These are phyloP conservation scores for Fusarium sp. DNA, from an alignment of 2,329 filamentous ascomycete genomes.

Conservation along the genomic window DNA sequence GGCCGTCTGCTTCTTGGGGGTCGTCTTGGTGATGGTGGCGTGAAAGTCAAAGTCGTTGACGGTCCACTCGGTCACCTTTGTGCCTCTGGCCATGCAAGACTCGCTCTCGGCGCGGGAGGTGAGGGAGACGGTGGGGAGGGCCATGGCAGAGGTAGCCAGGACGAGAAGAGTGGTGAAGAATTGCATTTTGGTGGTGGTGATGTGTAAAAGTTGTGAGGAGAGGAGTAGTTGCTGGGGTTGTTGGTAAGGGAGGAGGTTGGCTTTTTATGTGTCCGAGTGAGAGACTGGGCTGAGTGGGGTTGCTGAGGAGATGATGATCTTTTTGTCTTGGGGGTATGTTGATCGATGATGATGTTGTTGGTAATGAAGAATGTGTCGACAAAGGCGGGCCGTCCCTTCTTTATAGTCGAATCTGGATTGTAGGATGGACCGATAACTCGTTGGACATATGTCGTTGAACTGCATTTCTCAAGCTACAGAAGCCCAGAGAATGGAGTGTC, in stretches of 20 bases:
- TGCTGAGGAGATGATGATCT: conserved; percentile 26
- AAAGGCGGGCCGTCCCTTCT: conserved; percentile 19
- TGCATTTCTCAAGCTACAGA: conserved; percentile 28
- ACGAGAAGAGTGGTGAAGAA: conserved; percentile 39
- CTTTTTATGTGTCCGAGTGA: conserved; percentile 4
- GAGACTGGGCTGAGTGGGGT: conserved; percentile 11
- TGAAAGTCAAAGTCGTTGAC: conserved; percentile 59
- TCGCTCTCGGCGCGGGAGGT: conserved; percentile 17
- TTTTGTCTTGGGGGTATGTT: conserved; percentile 20
- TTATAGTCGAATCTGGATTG: conserved; percentile 18
- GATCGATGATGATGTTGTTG: conserved; percentile 16
- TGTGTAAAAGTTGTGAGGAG: neutral
- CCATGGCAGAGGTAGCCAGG: conserved; percentile 42
- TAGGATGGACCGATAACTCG: neutral
- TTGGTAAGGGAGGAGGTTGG: conserved; percentile 21
- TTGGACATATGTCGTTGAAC: conserved; percentile 10
- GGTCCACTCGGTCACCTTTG: conserved; percentile 49
- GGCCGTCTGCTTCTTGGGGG: conserved; percentile 60
- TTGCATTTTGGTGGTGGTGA: conserved; percentile 35
- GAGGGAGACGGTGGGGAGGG: conserved; percentile 35
- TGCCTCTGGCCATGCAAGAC: conserved; percentile 39
- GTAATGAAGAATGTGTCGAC: conserved; percentile 7
- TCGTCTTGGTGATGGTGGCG: conserved; percentile 59
- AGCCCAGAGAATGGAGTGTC: conserved; percentile 22
- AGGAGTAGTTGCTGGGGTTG: neutral